Conservation (phyloP, 2,329 filamentous ascomycete genomes). For the Cadophora luteo-olivacea region DNA sequence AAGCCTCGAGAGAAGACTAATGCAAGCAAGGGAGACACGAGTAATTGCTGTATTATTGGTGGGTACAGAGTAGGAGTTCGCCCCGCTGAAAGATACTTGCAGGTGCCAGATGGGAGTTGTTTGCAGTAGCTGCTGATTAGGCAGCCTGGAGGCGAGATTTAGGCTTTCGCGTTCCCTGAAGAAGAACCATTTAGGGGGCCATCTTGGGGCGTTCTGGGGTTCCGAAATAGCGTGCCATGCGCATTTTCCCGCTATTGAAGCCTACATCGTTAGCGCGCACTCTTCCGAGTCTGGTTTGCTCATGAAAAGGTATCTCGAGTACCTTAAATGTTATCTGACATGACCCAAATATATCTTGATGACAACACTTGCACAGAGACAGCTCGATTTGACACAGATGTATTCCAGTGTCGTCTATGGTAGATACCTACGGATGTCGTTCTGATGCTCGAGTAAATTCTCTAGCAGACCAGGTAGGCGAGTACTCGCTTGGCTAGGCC, state of each 20-base stretch:
- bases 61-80: conserved; percentile 3
- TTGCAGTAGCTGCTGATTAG: background rate
- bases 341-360: background rate
- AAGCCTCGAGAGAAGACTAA: background rate
- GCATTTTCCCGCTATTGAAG: conserved; percentile 1
- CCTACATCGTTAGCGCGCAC: background rate
- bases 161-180: background rate
- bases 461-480: background rate
- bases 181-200: background rate
- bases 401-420: background rate
- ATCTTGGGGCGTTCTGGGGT: conserved; percentile 7
- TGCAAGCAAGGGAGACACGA: background rate
- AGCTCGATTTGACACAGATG: background rate
- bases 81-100: background rate
- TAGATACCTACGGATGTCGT: background rate
- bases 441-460: background rate
- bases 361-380: background rate
- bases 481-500: background rate
- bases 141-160: background rate
- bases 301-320: background rate
- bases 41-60: background rate
- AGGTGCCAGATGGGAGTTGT: background rate
- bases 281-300: background rate
- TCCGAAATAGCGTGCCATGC: conserved; percentile 7
- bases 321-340: background rate